Evolutionary conservation across 371 early-diverging fungal species (phyloP), one percentile per base, ranked within the genome.

Genomic region (Syncephalastrum racemosum): DNA sequence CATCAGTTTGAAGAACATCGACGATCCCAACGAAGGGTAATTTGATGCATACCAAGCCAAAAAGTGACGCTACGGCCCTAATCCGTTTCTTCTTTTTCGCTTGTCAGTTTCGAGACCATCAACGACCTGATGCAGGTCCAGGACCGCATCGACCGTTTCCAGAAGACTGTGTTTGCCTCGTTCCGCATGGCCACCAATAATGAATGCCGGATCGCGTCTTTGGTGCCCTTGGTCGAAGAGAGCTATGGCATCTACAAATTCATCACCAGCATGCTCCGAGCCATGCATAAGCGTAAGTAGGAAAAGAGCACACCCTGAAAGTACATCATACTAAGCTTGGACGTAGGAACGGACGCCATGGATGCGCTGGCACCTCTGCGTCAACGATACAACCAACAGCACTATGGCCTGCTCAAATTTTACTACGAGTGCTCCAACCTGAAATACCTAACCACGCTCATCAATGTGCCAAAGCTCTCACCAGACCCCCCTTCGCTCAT

Each of bases 21-120:
- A 95, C 63, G 97, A 97, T 77, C 97, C 97, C 12, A 96, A 98
- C 71, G 97, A 97, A 83, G 97, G 99, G 85, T 96, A 83, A 46
- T 31, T 31, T 31, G 6, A 8, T 10, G 36, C 36, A 5, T 31
- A 12, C 36, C 36, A 23, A 5, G 4, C 14, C 10, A 42, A n/a
- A 50, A 39, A 13, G 1, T 46, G 16, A 53, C 16, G 5, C 13
- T 42, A 49, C n/a, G n/a, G 36, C 10, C 36, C 36, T 31, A 31
- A 31, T 12, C 36, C 10, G 12, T 31, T 25, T 25, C 36, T 31
- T 12, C 12, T 31, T 3, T 31, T 31, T 8, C n/a, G n/a, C 12
- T 36, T 31, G 36, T 12, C 36, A 92, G 92, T 22, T 95, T 89
- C 67, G 94, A 96, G 65, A 96, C 96, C 4, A 97, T 98, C 66